Evolutionary conservation across 352 stramenopile genomes (phyloP), one percentile per base, ranked within the genome.

Genomic region (Pythium phragmiticola): DNA sequence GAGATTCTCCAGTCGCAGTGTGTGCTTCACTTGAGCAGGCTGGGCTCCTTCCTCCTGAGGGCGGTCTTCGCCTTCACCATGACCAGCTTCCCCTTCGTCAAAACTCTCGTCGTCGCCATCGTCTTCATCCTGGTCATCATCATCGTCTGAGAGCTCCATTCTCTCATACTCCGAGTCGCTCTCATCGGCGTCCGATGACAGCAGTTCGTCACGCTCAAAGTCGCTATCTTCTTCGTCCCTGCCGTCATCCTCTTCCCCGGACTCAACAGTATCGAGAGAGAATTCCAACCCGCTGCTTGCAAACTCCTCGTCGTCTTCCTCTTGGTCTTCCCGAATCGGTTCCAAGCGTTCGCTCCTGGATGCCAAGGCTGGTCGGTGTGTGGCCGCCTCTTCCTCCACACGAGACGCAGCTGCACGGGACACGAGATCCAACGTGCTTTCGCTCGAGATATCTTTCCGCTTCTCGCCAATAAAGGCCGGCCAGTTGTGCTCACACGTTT

Each of bases 401-500:
- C 39, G 54, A 4, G 60, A 69, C 12, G 63, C 66, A 19, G 60
- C 60, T 16, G 60, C 58, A 5, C 56, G 56, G 13, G 66, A 66
- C 14, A 73, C 60, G 7, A 73, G 48, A 17, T 66, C 57, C 6
- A 69, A 26, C 11, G 66, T 66, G 39, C 57, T 73, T 19, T 59
- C 56, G 28, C 47, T 52, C 12, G 49, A 43, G 21, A 21, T 47
- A 63, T 60, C 48, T 51, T 43, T 63, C 7, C 58, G 60, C 57
- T 78, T 80, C 57, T 68, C 81, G 7, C 77, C 70, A 51, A 93
- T 86, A 37, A 90, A 90, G 2, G 81, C 75, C 6, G 87, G 87
- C 78, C 83, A 92, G 51, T 95, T 95, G 65, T 95, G 87, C 36
- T 88, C 74, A 39, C 87, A 95, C 2, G 87, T 95, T n/a, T 61